phyloP scores from a whole-genome alignment of 2,329 filamentous ascomycete genomes.

The Aspergillus sp. region DNA sequence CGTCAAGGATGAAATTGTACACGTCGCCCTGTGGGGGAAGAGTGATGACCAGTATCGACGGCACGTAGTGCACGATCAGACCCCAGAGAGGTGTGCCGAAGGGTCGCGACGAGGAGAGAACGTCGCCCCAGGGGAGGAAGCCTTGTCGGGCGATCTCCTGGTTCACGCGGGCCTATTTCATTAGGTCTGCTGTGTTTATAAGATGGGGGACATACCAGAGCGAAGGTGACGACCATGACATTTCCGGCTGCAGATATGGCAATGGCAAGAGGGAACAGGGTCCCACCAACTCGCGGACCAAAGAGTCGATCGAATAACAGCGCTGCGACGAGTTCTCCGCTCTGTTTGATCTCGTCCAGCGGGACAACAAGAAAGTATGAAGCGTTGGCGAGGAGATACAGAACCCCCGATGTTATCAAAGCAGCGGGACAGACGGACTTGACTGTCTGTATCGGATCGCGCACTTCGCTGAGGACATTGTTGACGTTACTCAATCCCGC shows the following conservation, averaged over 20 bases:
- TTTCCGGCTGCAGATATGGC: slow-evolving; percentile 69
- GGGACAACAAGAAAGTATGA: slow-evolving; percentile 66
- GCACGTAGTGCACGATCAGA: slow-evolving; percentile 67
- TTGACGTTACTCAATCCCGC: slow-evolving; percentile 66
- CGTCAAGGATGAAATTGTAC: slow-evolving; percentile 72
- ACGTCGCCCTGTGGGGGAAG: slow-evolving; percentile 65
- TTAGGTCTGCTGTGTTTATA: too few species aligned
- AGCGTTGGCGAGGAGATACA: slow-evolving; percentile 69
- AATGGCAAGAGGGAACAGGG: slow-evolving; percentile 62
- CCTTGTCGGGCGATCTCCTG: slow-evolving; percentile 72
- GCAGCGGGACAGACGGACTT: slow-evolving; percentile 62
- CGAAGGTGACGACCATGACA: slow-evolving; percentile 66
- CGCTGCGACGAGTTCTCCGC: slow-evolving; percentile 67
- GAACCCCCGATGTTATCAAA: slow-evolving; percentile 59
- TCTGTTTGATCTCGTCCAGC: slow-evolving; percentile 64
- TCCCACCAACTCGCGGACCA: slow-evolving; percentile 57
- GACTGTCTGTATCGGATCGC: slow-evolving; percentile 65
- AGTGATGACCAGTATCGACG: slow-evolving; percentile 65
- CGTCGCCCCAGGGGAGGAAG: slow-evolving; percentile 62
- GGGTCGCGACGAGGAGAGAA: slow-evolving; percentile 64
- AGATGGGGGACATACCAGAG: too few species aligned
- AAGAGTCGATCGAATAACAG: slow-evolving; percentile 67
- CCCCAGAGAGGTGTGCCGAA: slow-evolving; percentile 68
- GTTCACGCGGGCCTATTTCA: slow-evolving; percentile 61
- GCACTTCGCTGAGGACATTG: slow-evolving; percentile 71